A percentile compares a stretch with the other conserved stretches of the same genome.
phyloP scores from a whole-genome alignment of 164 flowering plant species.

The Cinnamomum chago region DNA sequence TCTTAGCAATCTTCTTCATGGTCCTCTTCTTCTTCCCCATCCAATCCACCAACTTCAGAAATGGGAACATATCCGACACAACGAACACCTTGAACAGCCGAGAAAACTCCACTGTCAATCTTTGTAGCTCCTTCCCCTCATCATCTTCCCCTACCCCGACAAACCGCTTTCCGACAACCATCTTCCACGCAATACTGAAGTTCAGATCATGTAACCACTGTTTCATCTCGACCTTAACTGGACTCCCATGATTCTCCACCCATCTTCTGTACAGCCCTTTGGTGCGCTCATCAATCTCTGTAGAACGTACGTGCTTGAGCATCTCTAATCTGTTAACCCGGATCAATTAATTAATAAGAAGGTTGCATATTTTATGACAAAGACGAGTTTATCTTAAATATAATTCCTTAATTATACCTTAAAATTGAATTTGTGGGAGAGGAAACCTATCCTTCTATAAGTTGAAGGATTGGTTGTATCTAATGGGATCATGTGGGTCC shows the following conservation, averaged over 20 bases:
- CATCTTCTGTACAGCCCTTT: neutral
- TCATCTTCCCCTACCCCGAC: neutral
- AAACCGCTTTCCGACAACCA: neutral
- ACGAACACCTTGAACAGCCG: slow-evolving; percentile 14
- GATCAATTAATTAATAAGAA: no score
- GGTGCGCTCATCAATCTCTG: neutral
- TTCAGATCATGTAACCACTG: neutral
- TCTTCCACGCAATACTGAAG: neutral
- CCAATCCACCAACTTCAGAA: slow-evolving; percentile 29
- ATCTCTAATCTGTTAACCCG: neutral
- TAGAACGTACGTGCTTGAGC: slow-evolving; percentile 4
- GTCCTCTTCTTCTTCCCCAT: slow-evolving; percentile 25
- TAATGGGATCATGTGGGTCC: no score
- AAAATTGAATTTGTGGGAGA: no score
- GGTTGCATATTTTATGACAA: no score
- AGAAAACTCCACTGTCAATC: slow-evolving; percentile 4
- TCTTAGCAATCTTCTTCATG: slow-evolving; percentile 3
- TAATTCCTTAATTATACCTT: no score
- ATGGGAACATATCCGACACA: slow-evolving; percentile 27
- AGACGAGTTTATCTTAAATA: neutral
- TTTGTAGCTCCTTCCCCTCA: neutral
- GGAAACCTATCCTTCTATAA: no score
- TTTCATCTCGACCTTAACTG: slow-evolving; percentile 3
- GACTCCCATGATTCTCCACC: neutral
- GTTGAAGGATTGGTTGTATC: no score